Base-by-base conservation (phyloP, 2,329 filamentous ascomycete genomes). In the Colletotrichum coccodes region DNA sequence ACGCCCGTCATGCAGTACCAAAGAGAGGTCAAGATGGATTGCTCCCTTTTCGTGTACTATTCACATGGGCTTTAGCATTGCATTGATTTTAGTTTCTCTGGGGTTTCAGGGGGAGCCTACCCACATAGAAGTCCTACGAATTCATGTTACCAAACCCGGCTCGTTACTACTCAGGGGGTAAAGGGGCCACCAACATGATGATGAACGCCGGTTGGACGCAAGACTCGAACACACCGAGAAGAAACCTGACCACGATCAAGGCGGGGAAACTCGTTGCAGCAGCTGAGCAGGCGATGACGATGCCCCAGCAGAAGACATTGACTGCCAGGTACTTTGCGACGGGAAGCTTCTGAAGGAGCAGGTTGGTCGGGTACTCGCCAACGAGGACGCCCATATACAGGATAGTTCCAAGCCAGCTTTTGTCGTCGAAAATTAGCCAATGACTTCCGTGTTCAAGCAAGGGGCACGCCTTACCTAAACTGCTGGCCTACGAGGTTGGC, bases 1-100 rank as follows among this genome's bases (percentile, higher is more conserved):
- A 85, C 67, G 0, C 88, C 88, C 50, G 87, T 91, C 0, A 87
- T 90, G 4, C 86, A 82, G 71, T 92, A 92, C 90, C 90, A 92
- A 18, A 86, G 84, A 0, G 89, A 88, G 2, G 91, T 85, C 0
- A 90, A 83, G 21, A 90, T 76, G 0, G 89, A 88, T 75, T 92
- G 90, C 72, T 92, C 89, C 44, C 77, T 76, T 1, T 80, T 76
- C 1, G 80, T 74, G 72, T 86, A 86, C 79, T 65, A 18, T 30
- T 9, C 9, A 12, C 5, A 26, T 7, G 2, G 9, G 26, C 7
- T 8, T 46, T 6, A 34, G 14, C 2, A 23, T 46, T 1, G 3
- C 8, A 47, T 7, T 18, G 1, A 16, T 5, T 23, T 9, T n/a
- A 1, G n/a, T 34, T 1, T 2, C 12, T n/a, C 7, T 8, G 26